Percentiles rank a stretch among this genome's conserved stretches.
phyloP scores from a whole-genome alignment of 768 basidiomycete species.

The Crassisporium funariophilum region DNA sequence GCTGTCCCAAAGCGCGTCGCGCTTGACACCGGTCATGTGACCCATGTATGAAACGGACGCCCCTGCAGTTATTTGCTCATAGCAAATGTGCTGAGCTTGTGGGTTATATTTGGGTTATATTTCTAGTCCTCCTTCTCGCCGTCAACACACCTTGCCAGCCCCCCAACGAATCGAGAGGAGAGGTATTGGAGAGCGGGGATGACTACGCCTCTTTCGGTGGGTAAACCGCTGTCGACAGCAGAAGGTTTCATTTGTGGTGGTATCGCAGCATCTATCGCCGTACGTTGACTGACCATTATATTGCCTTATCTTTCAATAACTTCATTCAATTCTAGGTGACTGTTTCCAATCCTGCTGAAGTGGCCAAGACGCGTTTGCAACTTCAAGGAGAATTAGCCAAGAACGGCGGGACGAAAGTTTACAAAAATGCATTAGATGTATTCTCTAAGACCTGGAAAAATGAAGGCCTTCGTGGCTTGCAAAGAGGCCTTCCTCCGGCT shows the following conservation, averaged over 20 bases:
- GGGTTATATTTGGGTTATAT: too few relatives aligned
- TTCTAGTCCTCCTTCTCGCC: too few relatives aligned
- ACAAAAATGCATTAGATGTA: slow-evolving; percentile 87
- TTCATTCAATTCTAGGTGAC: slow-evolving; percentile 56
- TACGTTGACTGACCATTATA: slow-evolving; percentile 37
- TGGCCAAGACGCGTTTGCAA: slow-evolving; percentile 94
- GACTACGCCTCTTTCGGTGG: slow-evolving; percentile 16
- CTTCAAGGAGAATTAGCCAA: slow-evolving; percentile 94
- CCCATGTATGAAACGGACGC: too few relatives aligned
- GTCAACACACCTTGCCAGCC: background rate
- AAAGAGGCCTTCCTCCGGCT: slow-evolving; percentile 89
- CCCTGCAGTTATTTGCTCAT: too few relatives aligned
- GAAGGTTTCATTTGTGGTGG: slow-evolving; percentile 92
- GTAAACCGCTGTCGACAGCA: slow-evolving; percentile 53
- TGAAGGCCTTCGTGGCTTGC: slow-evolving; percentile 90
- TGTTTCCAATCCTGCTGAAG: slow-evolving; percentile 78
- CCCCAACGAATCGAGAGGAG: slow-evolving; percentile 1
- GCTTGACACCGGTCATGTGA: too few relatives aligned
- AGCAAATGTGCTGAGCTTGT: too few relatives aligned
- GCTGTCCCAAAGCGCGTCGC: slow-evolving; percentile 3
- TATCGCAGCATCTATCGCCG: slow-evolving; percentile 89
- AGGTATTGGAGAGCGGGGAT: slow-evolving; percentile 9
- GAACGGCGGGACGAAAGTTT: slow-evolving; percentile 70
- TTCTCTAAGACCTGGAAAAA: slow-evolving; percentile 84
- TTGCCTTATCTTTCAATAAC: slow-evolving; percentile 9